These are phyloP conservation scores for Tremella fuciformis DNA, from an alignment of 768 basidiomycete species.

Conservation along the genomic window DNA sequence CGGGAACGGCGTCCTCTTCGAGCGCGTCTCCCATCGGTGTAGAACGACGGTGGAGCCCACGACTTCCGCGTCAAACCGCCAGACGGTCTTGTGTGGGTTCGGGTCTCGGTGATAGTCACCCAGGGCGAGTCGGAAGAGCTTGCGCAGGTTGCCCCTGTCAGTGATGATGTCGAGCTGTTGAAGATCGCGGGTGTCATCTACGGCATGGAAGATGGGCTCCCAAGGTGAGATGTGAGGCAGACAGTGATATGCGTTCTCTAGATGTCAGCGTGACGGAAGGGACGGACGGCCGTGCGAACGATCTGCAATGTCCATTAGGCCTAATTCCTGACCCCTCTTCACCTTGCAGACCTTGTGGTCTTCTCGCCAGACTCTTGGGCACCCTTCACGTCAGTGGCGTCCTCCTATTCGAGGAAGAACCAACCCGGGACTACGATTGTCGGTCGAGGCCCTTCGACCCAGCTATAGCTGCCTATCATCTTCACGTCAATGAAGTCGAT, in stretches of 20 bases:
- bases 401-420: not conserved
- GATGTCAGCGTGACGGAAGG: not conserved
- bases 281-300: not conserved
- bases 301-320: not conserved
- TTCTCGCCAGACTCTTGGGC: not conserved
- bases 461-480: slow-evolving; percentile 4
- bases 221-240: not conserved
- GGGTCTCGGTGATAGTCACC: not conserved
- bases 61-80: not conserved
- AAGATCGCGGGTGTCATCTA: not conserved
- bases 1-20: not conserved
- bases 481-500: not conserved
- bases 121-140: slow-evolving; percentile 3
- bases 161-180: slow-evolving; percentile 1
- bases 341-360: not conserved
- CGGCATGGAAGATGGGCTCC: slow-evolving; percentile 5
- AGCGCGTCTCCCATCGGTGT: slow-evolving; percentile 5
- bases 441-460: slow-evolving; percentile 1
- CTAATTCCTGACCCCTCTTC: not conserved
- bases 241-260: slow-evolving; percentile 1
- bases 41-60: slow-evolving; percentile 2
- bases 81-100: not conserved
- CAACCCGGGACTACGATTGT: slow-evolving; percentile 6
- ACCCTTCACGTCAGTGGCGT: not conserved
- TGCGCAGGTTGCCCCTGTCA: not conserved